Conservation (phyloP, 768 basidiomycete species). For the Mycena chlorophos region DNA sequence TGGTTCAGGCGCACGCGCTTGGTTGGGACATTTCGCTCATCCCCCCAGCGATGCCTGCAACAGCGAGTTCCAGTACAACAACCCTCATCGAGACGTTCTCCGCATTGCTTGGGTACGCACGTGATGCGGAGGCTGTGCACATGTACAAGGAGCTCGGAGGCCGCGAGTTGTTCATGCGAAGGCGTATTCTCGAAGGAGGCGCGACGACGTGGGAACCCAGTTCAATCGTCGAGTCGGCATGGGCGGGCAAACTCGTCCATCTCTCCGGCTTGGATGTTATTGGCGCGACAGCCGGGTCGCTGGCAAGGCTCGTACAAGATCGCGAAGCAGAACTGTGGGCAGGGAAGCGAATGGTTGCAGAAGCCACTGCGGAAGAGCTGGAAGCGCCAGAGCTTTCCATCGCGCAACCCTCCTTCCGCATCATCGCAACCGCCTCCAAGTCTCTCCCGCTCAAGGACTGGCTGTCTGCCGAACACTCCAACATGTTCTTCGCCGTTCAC, state of each 20-base stretch:
- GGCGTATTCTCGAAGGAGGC: constrained; percentile 56
- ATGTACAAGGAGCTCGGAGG: constrained; percentile 72
- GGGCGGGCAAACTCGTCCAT: constrained; percentile 57
- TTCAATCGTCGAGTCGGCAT: constrained; percentile 57
- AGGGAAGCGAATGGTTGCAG: constrained; percentile 55
- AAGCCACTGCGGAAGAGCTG: constrained; percentile 44
- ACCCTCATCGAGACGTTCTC: constrained; percentile 57
- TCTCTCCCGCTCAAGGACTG: constrained; percentile 68
- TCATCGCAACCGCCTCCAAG: constrained; percentile 63
- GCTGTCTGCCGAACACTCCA: constrained; percentile 65
- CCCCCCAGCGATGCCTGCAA: constrained; percentile 57
- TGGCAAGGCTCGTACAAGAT: constrained; percentile 61
- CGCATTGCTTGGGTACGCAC: constrained; percentile 55
- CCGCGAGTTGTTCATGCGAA: constrained; percentile 62
- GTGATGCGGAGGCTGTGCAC: constrained; percentile 52
- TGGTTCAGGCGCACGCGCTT: constrained; percentile 62
- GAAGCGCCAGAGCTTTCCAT: constrained; percentile 41
- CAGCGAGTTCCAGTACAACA: constrained; percentile 62
- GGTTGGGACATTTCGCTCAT: constrained; percentile 67
- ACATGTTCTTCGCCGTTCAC: constrained; percentile 68
- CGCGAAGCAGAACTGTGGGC: constrained; percentile 68
- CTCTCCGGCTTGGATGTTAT: constrained; percentile 65
- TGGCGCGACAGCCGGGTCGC: constrained; percentile 62
- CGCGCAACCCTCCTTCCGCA: constrained; percentile 58
- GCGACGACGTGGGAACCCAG: constrained; percentile 63